Evolutionary conservation across 1,284 basidiomycete species (phyloP), one percentile per base, ranked within the genome.

Genomic region (Ceratobasidium sp.): DNA sequence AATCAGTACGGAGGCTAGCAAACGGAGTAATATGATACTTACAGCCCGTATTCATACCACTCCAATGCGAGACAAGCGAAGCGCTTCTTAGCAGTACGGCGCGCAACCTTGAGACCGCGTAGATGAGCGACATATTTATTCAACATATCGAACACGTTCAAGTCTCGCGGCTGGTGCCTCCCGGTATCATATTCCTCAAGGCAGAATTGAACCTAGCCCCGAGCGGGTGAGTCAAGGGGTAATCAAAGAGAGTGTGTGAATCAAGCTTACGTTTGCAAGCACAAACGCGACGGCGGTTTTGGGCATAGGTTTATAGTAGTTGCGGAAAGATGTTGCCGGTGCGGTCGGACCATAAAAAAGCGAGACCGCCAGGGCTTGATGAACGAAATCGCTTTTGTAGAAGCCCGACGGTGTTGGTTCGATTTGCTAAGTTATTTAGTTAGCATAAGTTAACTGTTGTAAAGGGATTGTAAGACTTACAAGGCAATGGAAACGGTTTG

Each of bases 101-200:
- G 17, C 13, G 57, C 57, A 23, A 26, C 62, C 46, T 64, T 62
- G 5, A 75, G 26, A 5, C 73, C 73, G 4, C 40, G 46, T 5
- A 65, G 33, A 20, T 75, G 73, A 3, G 73, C 48, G 4, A 64
- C 50, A 33, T 66, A 75, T n/a, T 75, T 75, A 26, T 40, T 46
- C 26, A 64, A 7, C 67, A 69, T 69, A n/a, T 69, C 67, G 1
- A 50, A 26, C 17, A 50, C 62, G 40, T 66, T 66, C 33, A 75
- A 62, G n/a, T 75, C 73, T 4, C 28, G 33, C 0, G 46, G 0
- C 20, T 26, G 17, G 20, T 15, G 46, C 3, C 44, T 17, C 2
- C 73, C 73, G 2, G 62, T 65, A 23, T 42, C 10, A 33, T 42
- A 75, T 38, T 75, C 73, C 23, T 65, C 62, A 13, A 75, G 56